Evolutionary conservation across 805 yeast species (phyloP).

Genomic region (Ogataea trehaloabstinens): DNA sequence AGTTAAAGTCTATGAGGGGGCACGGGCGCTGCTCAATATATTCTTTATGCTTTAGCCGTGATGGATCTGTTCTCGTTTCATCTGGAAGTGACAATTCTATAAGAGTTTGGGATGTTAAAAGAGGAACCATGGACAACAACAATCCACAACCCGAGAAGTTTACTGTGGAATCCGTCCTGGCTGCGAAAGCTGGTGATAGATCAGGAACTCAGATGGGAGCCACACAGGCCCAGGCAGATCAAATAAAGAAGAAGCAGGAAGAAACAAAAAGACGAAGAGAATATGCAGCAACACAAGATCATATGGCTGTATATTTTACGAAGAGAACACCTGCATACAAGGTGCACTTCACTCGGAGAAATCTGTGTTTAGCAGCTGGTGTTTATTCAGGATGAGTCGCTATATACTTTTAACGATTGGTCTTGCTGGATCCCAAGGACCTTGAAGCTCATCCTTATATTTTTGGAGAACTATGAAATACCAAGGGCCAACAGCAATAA

Average conservation of each 20-base stretch:
- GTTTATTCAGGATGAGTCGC: conserved; percentile 53
- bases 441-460: conserved; percentile 82
- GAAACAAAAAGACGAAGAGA: conserved; percentile 61
- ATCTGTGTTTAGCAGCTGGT: conserved; percentile 91
- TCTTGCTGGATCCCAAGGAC: conserved; percentile 91
- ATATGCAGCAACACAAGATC: conserved; percentile 80
- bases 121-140: conserved; percentile 76
- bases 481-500: conserved; percentile 60
- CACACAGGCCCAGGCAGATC: conserved; percentile 19
- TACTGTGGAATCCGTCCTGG: conserved; percentile 30
- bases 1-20: conserved; percentile 89
- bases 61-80: conserved; percentile 85
- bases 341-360: conserved; percentile 87
- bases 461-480: conserved; percentile 70
- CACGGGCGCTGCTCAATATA: conserved; percentile 87
- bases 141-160: conserved; percentile 67
- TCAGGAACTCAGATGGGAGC: conserved; percentile 4
- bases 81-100: conserved; percentile 92
- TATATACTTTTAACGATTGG: conserved; percentile 50
- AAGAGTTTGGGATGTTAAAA: conserved; percentile 93
- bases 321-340: conserved; percentile 92
- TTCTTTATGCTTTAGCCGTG: conserved; percentile 79
- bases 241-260: conserved; percentile 29
- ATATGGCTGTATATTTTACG: conserved; percentile 90
- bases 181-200: conserved; percentile 29